Conservation (phyloP, 2,329 filamentous ascomycete genomes). For the Keithomyces neogunnii region DNA sequence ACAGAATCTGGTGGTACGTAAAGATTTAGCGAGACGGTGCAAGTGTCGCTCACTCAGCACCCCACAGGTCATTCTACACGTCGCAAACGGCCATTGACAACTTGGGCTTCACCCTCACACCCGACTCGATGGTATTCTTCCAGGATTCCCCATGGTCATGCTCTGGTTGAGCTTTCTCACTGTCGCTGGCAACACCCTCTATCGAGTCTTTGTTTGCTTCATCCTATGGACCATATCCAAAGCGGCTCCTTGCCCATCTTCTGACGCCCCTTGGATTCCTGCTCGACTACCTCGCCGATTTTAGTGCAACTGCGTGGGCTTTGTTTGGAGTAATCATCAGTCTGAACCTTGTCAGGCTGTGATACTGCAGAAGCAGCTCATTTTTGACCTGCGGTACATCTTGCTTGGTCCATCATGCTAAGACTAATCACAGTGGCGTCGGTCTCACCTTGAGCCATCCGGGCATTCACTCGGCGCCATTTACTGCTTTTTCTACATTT, state of each 20-base stretch:
- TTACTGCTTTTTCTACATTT: neutral
- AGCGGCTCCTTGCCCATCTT: conserved; percentile 27
- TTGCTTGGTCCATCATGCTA: conserved; percentile 19
- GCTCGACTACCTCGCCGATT: conserved; percentile 53
- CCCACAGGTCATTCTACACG: conserved; percentile 36
- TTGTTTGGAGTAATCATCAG: conserved; percentile 40
- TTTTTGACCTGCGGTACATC: conserved; percentile 33
- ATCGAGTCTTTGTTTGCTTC: conserved; percentile 49
- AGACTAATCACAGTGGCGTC: neutral
- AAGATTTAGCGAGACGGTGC: neutral
- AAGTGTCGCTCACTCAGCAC: too few relatives aligned
- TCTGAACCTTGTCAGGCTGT: conserved; percentile 48
- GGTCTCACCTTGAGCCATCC: neutral
- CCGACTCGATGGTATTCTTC: conserved; percentile 44
- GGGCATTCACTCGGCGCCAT: neutral
- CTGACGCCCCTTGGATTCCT: conserved; percentile 43
- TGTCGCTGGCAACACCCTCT: conserved; percentile 45
- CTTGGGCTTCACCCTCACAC: conserved; percentile 45
- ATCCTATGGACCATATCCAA: conserved; percentile 49
- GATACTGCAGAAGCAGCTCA: conserved; percentile 38
- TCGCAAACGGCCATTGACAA: conserved; percentile 44
- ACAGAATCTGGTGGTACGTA: conserved; percentile 37
- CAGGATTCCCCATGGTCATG: conserved; percentile 33
- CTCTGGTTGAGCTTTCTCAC: conserved; percentile 40
- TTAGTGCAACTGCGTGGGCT: conserved; percentile 52